Base-by-base conservation (phyloP, 768 basidiomycete species). In the Tephrocybe rancida region DNA sequence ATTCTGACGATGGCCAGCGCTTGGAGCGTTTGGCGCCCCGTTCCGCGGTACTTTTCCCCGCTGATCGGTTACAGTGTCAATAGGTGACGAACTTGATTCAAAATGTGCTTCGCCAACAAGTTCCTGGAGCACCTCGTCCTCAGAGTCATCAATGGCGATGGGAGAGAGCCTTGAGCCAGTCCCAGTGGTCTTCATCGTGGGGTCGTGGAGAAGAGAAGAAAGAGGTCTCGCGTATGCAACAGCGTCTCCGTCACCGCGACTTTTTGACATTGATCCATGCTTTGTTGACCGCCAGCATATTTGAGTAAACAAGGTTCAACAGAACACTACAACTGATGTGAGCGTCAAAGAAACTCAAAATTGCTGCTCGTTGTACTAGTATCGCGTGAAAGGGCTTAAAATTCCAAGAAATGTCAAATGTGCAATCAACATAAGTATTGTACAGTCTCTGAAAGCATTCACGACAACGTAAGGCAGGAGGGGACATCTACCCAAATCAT, bases 111-210 rank as follows among this genome's bases (percentile, higher is more conserved):
- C 52, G 46, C 44, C 61, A 8, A 74, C 61, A 18, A 74, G 63
- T 42, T 69, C 68, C 18, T 70, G 57, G 1, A 70, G 18, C 3
- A 72, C 71, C 42, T 77, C 75, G 25, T 73, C 71, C 57, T 77
- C 75, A 25, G 74, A 76, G 54, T 76, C 73, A 44, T 74, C 71
- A 29, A 76, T 63, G 32, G 65, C 56, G 18, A 75, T 75, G 29
- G 75, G 75, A 25, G 71, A 77, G 18, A 43, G 59, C 43, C 57
- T 57, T 0, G 74, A 71, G 37, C 74, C 74, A 19, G 67, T 55
- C 48, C 70, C 70, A 22, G 52, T 56, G 3, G n/a, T 30, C 47
- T 56, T 61, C 60, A 58, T 61, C n/a, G 26, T 27, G 19, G 34
- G 3, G 41, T 16, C n/a, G 50, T 30, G 25, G 25, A 26, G 41